Percentiles rank a stretch among this genome's conserved stretches.
Conservation (phyloP, 345 rosid species). For the Moringa oleifera region DNA sequence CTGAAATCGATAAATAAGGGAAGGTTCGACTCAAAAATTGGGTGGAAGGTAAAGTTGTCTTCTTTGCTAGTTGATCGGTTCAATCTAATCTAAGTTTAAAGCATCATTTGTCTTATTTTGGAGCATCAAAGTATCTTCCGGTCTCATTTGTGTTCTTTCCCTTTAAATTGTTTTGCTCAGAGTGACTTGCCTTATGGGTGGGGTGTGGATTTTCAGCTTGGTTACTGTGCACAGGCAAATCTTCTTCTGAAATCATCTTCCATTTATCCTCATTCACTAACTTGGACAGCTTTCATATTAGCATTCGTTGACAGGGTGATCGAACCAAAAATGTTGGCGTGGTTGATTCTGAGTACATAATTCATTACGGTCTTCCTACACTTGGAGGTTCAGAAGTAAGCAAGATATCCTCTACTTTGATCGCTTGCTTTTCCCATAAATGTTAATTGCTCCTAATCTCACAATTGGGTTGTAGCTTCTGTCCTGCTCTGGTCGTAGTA, state of each 20-base stretch:
- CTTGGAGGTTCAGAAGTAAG: slow-evolving; percentile 47
- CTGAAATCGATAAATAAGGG: too few species aligned
- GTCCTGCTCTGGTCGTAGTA: too few species aligned
- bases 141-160: not conserved
- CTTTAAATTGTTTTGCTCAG: slow-evolving; percentile 24
- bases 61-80: too few species aligned
- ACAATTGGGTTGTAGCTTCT: too few species aligned
- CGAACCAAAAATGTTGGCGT: slow-evolving; percentile 62
- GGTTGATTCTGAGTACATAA: slow-evolving; percentile 68
- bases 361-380: slow-evolving; percentile 59
- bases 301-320: slow-evolving; percentile 48
- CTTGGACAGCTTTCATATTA: not conserved
- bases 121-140: not conserved
- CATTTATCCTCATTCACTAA: not conserved
- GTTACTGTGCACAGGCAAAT: slow-evolving; percentile 77
- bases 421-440: not conserved
- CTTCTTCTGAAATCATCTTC: not conserved
- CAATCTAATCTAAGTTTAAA: too few species aligned
- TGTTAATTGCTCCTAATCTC: not conserved
- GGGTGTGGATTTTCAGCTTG: slow-evolving; percentile 77
- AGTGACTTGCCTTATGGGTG: slow-evolving; percentile 72
- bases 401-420: slow-evolving; percentile 22
- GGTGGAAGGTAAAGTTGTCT: too few species aligned
- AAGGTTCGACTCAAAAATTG: too few species aligned
- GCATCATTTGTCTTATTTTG: too few species aligned